A percentile compares a stretch with the other conserved stretches of the same genome.
phyloP scores from a whole-genome alignment of 345 rosid genomes.

The Geranium brycei region DNA sequence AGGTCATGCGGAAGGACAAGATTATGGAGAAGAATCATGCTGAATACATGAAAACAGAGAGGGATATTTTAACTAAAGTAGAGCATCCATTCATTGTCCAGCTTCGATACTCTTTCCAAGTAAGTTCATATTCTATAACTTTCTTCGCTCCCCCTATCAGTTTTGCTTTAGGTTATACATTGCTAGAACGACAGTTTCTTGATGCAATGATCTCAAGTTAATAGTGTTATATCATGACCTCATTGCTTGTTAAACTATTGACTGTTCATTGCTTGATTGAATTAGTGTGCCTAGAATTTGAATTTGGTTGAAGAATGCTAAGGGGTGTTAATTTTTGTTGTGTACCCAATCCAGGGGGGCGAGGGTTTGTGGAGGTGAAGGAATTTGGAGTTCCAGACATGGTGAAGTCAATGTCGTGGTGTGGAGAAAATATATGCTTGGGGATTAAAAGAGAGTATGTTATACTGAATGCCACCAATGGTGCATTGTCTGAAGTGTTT shows the following conservation, averaged over 20 bases:
- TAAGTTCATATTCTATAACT: conserved; percentile 9
- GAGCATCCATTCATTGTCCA: conserved; percentile 92
- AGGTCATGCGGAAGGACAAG: conserved; percentile 92
- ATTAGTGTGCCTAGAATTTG: too few relatives aligned
- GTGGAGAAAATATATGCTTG: conserved; percentile 83
- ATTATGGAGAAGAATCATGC: conserved; percentile 89
- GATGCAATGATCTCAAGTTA: too few relatives aligned
- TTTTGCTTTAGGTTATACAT: too few relatives aligned
- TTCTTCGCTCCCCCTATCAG: not conserved
- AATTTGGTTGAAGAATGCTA: too few relatives aligned
- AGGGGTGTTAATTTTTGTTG: too few relatives aligned
- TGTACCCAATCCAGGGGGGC: too few relatives aligned
- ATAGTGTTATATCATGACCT: too few relatives aligned
- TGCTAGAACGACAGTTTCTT: too few relatives aligned
- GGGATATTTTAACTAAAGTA: conserved; percentile 67
- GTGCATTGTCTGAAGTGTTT: conserved; percentile 81
- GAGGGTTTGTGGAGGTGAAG: conserved; percentile 94
- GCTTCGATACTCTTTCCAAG: conserved; percentile 85
- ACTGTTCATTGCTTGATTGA: too few relatives aligned
- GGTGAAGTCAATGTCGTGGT: conserved; percentile 93
- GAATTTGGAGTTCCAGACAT: conserved; percentile 85
- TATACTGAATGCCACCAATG: conserved; percentile 70
- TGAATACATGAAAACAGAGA: conserved; percentile 92
- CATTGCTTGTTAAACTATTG: too few relatives aligned
- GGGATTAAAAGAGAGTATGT: conserved; percentile 77